Conservation (phyloP, 805 yeast genomes). For the Candida dajiaensis region DNA sequence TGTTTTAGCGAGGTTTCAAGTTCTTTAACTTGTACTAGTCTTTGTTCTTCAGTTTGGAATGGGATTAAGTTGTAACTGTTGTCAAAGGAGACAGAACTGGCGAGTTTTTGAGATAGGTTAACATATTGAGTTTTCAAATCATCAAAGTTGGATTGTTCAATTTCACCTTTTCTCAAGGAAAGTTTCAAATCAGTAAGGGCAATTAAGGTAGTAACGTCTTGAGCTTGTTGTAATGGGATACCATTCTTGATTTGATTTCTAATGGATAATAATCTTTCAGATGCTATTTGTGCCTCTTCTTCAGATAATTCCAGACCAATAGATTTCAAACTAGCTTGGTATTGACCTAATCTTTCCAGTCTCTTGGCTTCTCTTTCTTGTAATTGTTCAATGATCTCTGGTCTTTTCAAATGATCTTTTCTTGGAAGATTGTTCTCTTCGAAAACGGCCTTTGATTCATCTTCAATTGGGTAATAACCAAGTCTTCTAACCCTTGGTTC, state of each 20-base stretch:
- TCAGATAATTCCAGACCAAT: constrained; percentile 23
- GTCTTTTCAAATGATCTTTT: constrained; percentile 56
- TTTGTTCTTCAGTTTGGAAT: constrained; percentile 31
- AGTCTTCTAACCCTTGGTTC: constrained; percentile 83
- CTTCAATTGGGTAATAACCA: constrained; percentile 55
- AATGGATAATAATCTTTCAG: constrained; percentile 47
- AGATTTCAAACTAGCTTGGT: constrained; percentile 27
- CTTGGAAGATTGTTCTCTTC: constrained; percentile 63
- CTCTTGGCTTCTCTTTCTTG: constrained; percentile 38
- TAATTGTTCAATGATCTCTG: constrained; percentile 38
- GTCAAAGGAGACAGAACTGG: constrained; percentile 43
- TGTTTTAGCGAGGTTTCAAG: constrained; percentile 15
- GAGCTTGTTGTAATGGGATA: constrained; percentile 48
- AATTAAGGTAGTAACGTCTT: constrained; percentile 49
- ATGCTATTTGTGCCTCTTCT: constrained; percentile 31
- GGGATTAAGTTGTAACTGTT: constrained; percentile 34
- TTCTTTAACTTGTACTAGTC: constrained; percentile 21
- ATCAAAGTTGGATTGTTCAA: constrained; percentile 28
- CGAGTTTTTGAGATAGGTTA: constrained; percentile 32
- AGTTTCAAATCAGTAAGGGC: constrained; percentile 36
- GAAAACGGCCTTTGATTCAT: constrained; percentile 42
- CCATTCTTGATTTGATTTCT: constrained; percentile 57
- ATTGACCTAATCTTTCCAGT: constrained; percentile 23
- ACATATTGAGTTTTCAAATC: constrained; percentile 27
- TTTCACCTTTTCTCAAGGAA: constrained; percentile 8